Percentiles rank a stretch among this genome's conserved stretches.
phyloP scores from a whole-genome alignment of 1,284 basidiomycete species.

The Ganoderma boninense region DNA sequence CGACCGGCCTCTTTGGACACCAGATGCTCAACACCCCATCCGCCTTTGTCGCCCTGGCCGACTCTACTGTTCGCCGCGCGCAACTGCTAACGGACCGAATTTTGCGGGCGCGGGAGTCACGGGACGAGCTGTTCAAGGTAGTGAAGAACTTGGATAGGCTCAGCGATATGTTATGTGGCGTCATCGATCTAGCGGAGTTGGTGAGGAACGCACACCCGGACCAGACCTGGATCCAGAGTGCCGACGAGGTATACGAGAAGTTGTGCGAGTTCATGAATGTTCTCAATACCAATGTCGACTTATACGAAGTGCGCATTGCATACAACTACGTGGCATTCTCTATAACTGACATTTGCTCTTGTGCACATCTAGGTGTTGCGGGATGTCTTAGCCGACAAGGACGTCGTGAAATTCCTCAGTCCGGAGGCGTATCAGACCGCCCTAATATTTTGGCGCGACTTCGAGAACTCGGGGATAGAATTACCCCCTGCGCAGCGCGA shows the following conservation, averaged over 20 bases:
- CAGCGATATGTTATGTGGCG: conserved; percentile 94
- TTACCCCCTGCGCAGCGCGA: conserved; percentile 81
- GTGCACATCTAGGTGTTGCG: conserved; percentile 62
- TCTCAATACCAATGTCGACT: conserved; percentile 93
- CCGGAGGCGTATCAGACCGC: conserved; percentile 85
- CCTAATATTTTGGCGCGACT: conserved; percentile 94
- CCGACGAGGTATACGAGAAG: conserved; percentile 90
- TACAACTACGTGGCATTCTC: no score
- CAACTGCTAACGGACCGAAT: conserved; percentile 80
- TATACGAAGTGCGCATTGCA: conserved; percentile 82
- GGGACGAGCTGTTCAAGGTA: conserved; percentile 79
- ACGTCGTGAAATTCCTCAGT: conserved; percentile 66
- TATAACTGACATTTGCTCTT: no score
- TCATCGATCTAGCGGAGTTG: conserved; percentile 96
- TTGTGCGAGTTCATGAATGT: conserved; percentile 98
- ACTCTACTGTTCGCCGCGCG: conserved; percentile 78
- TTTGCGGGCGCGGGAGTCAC: conserved; percentile 67
- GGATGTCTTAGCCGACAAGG: conserved; percentile 67
- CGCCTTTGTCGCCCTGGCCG: conserved; percentile 69
- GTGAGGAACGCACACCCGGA: conserved; percentile 95
- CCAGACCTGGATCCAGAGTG: conserved; percentile 80
- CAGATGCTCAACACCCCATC: conserved; percentile 65
- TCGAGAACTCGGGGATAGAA: conserved; percentile 96
- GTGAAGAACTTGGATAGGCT: conserved; percentile 96
- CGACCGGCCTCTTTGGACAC: conserved; percentile 81